A percentile compares a stretch with the other conserved stretches of the same genome.
phyloP scores from a whole-genome alignment of 169 alveolate species.

The Plasmodium gonderi region DNA sequence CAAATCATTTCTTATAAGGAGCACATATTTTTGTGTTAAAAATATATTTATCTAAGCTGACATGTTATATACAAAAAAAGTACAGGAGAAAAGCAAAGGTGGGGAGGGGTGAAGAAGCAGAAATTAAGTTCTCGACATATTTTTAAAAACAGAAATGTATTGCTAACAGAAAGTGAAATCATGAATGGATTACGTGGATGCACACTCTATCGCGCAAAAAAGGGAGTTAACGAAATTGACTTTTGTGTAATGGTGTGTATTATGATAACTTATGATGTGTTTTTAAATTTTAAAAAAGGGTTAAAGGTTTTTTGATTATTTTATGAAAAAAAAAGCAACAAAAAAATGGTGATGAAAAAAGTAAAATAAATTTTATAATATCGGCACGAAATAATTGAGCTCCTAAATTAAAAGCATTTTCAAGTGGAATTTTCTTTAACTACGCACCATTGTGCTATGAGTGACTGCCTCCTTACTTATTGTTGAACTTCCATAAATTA shows the following conservation, averaged over 20 bases:
- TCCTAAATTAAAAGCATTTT: not conserved
- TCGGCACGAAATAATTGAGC: too few relatives aligned
- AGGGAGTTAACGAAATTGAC: not conserved
- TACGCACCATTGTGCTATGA: not conserved
- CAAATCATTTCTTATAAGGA: not conserved
- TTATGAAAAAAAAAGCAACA: not conserved
- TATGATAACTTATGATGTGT: not conserved
- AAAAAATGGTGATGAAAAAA: too few relatives aligned
- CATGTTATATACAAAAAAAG: not conserved
- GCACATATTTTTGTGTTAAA: not conserved
- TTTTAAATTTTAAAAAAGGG: not conserved
- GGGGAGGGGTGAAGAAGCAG: not conserved
- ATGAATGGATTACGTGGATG: not conserved
- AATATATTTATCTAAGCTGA: not conserved
- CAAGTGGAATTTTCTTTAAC: not conserved
- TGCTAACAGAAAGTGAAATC: not conserved
- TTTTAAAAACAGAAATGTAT: not conserved
- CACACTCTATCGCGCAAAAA: not conserved
- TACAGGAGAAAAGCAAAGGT: not conserved
- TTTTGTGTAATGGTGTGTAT: not conserved
- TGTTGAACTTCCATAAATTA: not conserved
- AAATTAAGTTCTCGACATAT: not conserved
- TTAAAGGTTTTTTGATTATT: not conserved
- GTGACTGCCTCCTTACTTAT: not conserved
- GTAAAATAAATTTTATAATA: too few relatives aligned